Evolutionary conservation across 257 asterid species (phyloP), one percentile per base, ranked within the genome.

Genomic region (Salvia rosmarinus): DNA sequence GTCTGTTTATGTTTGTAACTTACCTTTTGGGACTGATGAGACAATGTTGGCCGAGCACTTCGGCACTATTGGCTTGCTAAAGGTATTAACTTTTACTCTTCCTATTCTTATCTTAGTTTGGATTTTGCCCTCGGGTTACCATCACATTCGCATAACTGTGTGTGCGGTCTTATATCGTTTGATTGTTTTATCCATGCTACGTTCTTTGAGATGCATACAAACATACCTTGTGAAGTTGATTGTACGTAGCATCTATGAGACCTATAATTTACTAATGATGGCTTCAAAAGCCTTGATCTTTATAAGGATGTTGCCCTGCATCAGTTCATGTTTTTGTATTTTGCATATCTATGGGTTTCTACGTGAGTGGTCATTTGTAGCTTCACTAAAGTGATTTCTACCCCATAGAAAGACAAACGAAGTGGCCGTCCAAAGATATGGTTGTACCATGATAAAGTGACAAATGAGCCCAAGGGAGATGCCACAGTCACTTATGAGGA

Each of bases 401-500:
- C 50, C 77, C 17, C 39, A 54, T 74, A 91, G 98, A 95, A 95
- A 82, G 99, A 95, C 75, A 95, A 95, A 81, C 85, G 98, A 49
- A 95, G 84, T n/a, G 97, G 99, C 77, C 83, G 96, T 43, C 96
- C 98, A 12, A 89, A 88, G 88, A 84, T 95, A 84, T 95, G 99
- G 99, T 63, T 91, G 42, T 95, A 95, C 79, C 96, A 34, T 59
- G 98, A 95, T 80, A 95, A 95, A 83, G 86, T 77, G 71, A 91
- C 98, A 7, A 85, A 85, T 77, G 98, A 91, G 85, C 99, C 97
- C 3, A 95, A 94, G 81, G 99, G 99, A 52, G 99, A 95, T 79
- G 99, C 99, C 67, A 95, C 97, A 0, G 96, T 95, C 75, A 89
- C 99, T 7, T 95, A 95, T 75, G 99, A 95, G 84, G 99, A 91